These are phyloP conservation scores for Neoconidiobolus thromboides DNA, from an alignment of 371 early-diverging fungal species.

Conservation along the genomic window DNA sequence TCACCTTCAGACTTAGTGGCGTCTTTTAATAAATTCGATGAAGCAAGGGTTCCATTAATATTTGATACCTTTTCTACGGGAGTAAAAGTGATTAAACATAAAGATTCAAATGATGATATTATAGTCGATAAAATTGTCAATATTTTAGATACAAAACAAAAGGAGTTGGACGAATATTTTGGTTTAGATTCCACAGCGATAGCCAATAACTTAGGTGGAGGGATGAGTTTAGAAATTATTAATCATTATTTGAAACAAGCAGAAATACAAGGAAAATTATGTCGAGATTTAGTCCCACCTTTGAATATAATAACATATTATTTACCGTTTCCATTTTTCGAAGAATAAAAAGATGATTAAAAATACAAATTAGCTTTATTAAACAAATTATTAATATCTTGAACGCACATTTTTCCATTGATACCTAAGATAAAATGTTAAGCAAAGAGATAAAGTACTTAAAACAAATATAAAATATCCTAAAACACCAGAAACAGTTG, in stretches of 20 bases:
- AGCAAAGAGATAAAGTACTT: background rate
- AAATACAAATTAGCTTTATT: too few relatives aligned
- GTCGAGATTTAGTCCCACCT: background rate
- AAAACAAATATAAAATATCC: background rate
- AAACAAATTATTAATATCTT: too few relatives aligned
- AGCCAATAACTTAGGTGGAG: background rate
- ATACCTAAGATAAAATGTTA: conserved; percentile 1
- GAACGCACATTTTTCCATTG: background rate
- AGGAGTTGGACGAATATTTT: too few relatives aligned
- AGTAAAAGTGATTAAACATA: background rate
- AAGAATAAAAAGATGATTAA: background rate
- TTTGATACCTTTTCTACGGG: background rate
- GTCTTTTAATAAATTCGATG: background rate
- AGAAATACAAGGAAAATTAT: background rate
- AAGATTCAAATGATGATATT: background rate
- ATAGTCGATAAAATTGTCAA: background rate
- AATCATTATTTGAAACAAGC: background rate
- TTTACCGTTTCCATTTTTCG: background rate
- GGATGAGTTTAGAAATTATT: background rate
- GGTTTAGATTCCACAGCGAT: background rate
- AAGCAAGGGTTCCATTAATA: background rate
- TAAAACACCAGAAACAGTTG: background rate
- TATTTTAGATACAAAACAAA: background rate
- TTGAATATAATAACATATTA: background rate
- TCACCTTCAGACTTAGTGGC: background rate